Conservation (phyloP, 257 asterid species). For the Linderniella brevidens region DNA sequence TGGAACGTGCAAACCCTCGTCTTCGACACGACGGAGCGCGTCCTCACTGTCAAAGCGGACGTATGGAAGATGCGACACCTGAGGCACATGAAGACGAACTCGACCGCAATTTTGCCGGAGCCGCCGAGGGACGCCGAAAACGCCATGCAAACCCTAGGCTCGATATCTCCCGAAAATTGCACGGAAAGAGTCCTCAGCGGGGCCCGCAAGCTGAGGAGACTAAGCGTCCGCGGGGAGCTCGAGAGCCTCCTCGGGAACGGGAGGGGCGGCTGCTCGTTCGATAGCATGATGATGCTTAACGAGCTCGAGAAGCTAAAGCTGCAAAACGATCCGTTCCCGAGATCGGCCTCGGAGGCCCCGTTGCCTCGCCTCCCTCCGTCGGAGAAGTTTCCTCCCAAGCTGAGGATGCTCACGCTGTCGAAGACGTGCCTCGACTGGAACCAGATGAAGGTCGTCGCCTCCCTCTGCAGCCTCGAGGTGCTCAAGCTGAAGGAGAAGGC, state of each 20-base stretch:
- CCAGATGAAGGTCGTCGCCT: slow-evolving; percentile 17
- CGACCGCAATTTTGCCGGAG: slow-evolving; percentile 11
- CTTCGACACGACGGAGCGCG: slow-evolving; percentile 10
- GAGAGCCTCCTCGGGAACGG: slow-evolving; percentile 16
- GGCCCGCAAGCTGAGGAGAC: slow-evolving; percentile 26
- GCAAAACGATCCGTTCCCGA: slow-evolving; percentile 12
- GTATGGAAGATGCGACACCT: slow-evolving; percentile 19
- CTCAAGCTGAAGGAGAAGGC: slow-evolving; percentile 24
- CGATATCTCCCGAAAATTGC: slow-evolving; percentile 34
- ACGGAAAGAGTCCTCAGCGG: slow-evolving; percentile 18
- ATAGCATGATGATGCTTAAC: slow-evolving; percentile 17
- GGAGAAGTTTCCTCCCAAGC: slow-evolving; percentile 22
- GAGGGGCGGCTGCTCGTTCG: slow-evolving; percentile 5
- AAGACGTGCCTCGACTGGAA: slow-evolving; percentile 18
- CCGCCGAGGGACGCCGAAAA: not conserved
- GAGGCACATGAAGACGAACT: slow-evolving; percentile 19
- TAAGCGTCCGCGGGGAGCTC: slow-evolving; percentile 39
- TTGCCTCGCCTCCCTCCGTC: slow-evolving; percentile 18
- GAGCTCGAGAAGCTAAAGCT: slow-evolving; percentile 35
- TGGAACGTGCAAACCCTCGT: slow-evolving; percentile 21
- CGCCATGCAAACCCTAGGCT: slow-evolving; percentile 30
- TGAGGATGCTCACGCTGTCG: slow-evolving; percentile 15
- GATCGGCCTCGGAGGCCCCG: slow-evolving; percentile 15
- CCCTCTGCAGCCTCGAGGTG: slow-evolving; percentile 21
- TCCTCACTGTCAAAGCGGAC: slow-evolving; percentile 11